Percentiles rank a stretch among this genome's conserved stretches.
These are phyloP conservation scores for Termitomyces sp. DNA, from an alignment of 768 basidiomycete genomes.

Conservation along the genomic window DNA sequence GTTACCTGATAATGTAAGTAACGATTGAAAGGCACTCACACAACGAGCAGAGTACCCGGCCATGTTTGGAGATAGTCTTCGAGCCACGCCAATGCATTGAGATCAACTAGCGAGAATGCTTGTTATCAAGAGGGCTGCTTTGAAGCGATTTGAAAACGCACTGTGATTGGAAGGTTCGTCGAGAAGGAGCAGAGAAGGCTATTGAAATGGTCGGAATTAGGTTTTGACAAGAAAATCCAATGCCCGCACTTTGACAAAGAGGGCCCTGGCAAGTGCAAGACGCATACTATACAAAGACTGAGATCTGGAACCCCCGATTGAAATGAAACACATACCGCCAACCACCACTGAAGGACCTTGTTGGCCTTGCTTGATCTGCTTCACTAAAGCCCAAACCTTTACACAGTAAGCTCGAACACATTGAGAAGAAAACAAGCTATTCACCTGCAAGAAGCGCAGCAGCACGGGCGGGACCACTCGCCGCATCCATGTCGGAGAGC, in stretches of 20 bases:
- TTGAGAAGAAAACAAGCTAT: conserved; percentile 2
- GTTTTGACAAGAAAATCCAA: background rate
- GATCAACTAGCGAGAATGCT: conserved; percentile 54
- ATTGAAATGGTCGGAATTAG: background rate
- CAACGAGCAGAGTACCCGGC: conserved; percentile 88
- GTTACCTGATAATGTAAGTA: background rate
- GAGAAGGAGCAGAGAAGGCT: conserved; percentile 75
- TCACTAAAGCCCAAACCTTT: conserved; percentile 90
- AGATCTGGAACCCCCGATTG: background rate
- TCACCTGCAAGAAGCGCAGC: conserved; percentile 83
- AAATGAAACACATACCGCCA: conserved; percentile 65
- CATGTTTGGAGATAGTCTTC: conserved; percentile 98
- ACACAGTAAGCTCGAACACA: background rate
- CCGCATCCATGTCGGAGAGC: conserved; percentile 97
- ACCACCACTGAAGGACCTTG: conserved; percentile 90
- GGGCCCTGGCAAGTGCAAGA: conserved; percentile 88
- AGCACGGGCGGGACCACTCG: conserved; percentile 93
- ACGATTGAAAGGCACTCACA: conserved; percentile 41
- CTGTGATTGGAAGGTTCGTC: conserved; percentile 98
- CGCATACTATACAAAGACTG: conserved; percentile 66
- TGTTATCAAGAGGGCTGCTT: background rate
- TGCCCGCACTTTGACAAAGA: conserved; percentile 82
- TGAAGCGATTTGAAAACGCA: conserved; percentile 29
- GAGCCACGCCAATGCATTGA: conserved; percentile 96
- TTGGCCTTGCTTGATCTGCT: conserved; percentile 78